Evolutionary conservation across 495 filamentous ascomycete genomes (phyloP).

Genomic region (Trichoderma orchidacearum): DNA sequence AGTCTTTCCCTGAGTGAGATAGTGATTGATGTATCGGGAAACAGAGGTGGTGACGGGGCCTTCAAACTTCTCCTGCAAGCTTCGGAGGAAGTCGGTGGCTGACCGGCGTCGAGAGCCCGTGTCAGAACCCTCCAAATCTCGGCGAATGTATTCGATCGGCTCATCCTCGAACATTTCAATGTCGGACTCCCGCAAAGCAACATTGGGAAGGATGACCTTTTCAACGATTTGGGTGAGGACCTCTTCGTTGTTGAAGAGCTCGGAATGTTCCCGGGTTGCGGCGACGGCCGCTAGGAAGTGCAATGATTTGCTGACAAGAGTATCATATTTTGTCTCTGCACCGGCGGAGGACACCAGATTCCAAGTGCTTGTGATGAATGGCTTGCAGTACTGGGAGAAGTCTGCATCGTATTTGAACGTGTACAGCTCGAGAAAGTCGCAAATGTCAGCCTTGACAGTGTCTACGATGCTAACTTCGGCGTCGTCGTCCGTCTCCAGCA

Average conservation of each 20-base stretch:
- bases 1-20: constrained; percentile 48
- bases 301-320: constrained; percentile 84
- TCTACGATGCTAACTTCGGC: constrained; percentile 75
- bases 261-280: constrained; percentile 58
- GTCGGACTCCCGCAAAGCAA: constrained; percentile 79
- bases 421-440: constrained; percentile 74
- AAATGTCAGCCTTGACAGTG: constrained; percentile 79
- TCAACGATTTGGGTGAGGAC: constrained; percentile 74
- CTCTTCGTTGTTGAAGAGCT: constrained; percentile 67
- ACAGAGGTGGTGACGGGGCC: constrained; percentile 68
- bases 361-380: constrained; percentile 85
- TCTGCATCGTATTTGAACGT: constrained; percentile 90
- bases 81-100: constrained; percentile 83
- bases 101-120: constrained; percentile 83
- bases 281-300: constrained; percentile 89
- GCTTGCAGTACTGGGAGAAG: constrained; percentile 60
- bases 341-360: constrained; percentile 75
- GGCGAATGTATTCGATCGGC: constrained; percentile 94
- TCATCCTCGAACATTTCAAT: constrained; percentile 96
- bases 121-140: constrained; percentile 92
- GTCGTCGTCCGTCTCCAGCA: constrained; percentile 73
- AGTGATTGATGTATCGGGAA: constrained; percentile 69
- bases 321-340: constrained; percentile 82
- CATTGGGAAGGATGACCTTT: constrained; percentile 89
- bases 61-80: constrained; percentile 81